Conservation (phyloP, 768 basidiomycete genomes). For the Pleurotus ostreatus region DNA sequence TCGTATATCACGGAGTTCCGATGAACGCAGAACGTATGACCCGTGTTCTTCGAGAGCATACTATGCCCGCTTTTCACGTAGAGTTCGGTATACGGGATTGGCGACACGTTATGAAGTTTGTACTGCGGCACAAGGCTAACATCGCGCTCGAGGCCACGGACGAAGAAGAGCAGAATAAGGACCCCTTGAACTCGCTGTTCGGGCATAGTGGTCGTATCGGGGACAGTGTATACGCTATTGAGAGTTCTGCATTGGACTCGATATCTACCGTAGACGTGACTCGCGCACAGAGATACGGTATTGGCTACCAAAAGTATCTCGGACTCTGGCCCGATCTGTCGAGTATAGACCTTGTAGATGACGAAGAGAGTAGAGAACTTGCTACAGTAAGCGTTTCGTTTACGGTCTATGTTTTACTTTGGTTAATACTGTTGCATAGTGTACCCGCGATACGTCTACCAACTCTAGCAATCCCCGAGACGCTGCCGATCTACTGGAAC, state of each 20-base stretch:
- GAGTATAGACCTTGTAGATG: too few relatives aligned
- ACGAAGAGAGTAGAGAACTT: too few relatives aligned
- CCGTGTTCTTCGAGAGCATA: background rate
- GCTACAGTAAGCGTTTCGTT: too few relatives aligned
- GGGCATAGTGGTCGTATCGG: background rate
- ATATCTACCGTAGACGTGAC: too few relatives aligned
- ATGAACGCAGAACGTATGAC: background rate
- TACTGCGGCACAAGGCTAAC: background rate
- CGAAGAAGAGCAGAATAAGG: background rate
- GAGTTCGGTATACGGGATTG: background rate
- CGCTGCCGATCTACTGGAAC: too few relatives aligned
- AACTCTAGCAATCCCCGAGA: too few relatives aligned
- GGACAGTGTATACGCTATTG: background rate
- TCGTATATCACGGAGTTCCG: slow-evolving; percentile 1
- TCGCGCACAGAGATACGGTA: too few relatives aligned
- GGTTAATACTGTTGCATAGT: too few relatives aligned
- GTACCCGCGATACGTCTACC: too few relatives aligned
- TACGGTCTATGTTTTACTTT: too few relatives aligned
- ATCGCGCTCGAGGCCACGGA: background rate
- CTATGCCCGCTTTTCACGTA: background rate
- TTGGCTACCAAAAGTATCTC: too few relatives aligned
- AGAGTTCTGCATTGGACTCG: background rate
- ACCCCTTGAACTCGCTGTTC: background rate
- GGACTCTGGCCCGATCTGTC: too few relatives aligned
- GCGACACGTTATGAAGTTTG: slow-evolving; percentile 1